Base-by-base conservation (phyloP, 2,329 filamentous ascomycete genomes). In the Talaromyces atroroseus region DNA sequence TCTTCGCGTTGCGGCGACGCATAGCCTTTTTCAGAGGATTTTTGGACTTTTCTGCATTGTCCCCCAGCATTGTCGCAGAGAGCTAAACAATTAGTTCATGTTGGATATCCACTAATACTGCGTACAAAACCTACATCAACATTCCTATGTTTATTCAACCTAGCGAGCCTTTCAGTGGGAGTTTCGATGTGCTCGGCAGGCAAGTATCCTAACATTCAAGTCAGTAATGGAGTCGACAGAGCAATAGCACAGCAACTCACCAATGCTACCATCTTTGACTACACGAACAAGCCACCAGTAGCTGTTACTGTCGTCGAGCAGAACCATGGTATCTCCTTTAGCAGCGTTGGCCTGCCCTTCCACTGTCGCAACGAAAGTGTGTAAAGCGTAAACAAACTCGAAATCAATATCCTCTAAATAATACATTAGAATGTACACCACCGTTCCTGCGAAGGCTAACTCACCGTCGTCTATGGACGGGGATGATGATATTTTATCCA, bases 231-330 rank as follows among this genome's bases (percentile, higher is more conserved):
- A 5, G 1, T 23, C 42, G 21, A 61, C 59, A 50, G 36, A 36
- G 40, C 48, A 16, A n/a, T 50, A n/a, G 29, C 49, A 52, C 51
- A 40, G 5, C 32, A 38, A 66, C 79, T 59, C 72, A 86, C 84
- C 85, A 72, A 99, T 99, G 70, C 91, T 97, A 71, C 89, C 95
- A 74, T 99, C 94, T 73, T 97, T 97, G 53, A 97, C 92, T 47
- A 99, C 89, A 62, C 92, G 83, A 14, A 99, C 94, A 59, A 99
- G 83, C 94, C 94, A 99, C 94, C 94, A 99, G 73, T 99, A 99
- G 75, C 92, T 97, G 76, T 99, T 99, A 76, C 91, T 97, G 67
- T 99, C 94, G 68, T 99, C 94, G 21, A 99, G 82, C 61, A 99
- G 80, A 54, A 97, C 92, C 94, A 99, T 99, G 14, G 92, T 97